Conservation (phyloP, 305 asterid genomes). For the Fraxinus baroniana region DNA sequence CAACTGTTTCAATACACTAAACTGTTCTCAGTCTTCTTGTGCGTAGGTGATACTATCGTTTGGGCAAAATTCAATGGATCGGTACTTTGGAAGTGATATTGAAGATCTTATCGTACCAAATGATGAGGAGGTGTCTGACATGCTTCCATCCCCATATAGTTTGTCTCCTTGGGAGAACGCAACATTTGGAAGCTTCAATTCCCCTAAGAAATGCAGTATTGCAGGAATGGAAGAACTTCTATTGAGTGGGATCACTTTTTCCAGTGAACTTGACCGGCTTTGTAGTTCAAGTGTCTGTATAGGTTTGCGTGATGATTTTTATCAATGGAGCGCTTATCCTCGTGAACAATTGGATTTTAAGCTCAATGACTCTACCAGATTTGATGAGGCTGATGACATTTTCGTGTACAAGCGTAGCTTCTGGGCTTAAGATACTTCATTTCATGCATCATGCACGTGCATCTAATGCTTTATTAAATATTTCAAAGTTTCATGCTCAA, state of each 20-base stretch:
- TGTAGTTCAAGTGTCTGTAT: background rate
- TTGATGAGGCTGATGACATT: constrained; percentile 42
- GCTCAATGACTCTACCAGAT: constrained; percentile 28
- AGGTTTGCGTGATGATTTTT: constrained; percentile 1
- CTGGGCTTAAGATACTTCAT: constrained; percentile 31
- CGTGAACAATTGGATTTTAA: constrained; percentile 23
- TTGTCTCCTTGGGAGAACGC: constrained; percentile 33
- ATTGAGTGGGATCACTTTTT: constrained; percentile 16
- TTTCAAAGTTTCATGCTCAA: constrained; percentile 22
- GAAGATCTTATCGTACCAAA: constrained; percentile 34
- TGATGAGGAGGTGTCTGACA: constrained; percentile 26
- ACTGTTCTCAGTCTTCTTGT: background rate
- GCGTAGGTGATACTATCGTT: background rate
- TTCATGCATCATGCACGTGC: constrained; percentile 34
- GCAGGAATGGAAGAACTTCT: constrained; percentile 27
- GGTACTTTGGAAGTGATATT: constrained; percentile 27
- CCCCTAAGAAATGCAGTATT: constrained; percentile 22
- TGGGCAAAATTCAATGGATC: constrained; percentile 28
- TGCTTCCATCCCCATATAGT: constrained; percentile 33
- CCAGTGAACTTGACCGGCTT: constrained; percentile 20
- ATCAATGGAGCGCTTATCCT: constrained; percentile 18
- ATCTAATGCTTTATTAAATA: constrained; percentile 23
- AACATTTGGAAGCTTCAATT: constrained; percentile 26
- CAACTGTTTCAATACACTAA: background rate
- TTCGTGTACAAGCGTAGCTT: constrained; percentile 40